A percentile compares a stretch with the other conserved stretches of the same genome.
Evolutionary conservation across 2,329 filamentous ascomycete species (phyloP).

Genomic region (Colletotrichum sp.): DNA sequence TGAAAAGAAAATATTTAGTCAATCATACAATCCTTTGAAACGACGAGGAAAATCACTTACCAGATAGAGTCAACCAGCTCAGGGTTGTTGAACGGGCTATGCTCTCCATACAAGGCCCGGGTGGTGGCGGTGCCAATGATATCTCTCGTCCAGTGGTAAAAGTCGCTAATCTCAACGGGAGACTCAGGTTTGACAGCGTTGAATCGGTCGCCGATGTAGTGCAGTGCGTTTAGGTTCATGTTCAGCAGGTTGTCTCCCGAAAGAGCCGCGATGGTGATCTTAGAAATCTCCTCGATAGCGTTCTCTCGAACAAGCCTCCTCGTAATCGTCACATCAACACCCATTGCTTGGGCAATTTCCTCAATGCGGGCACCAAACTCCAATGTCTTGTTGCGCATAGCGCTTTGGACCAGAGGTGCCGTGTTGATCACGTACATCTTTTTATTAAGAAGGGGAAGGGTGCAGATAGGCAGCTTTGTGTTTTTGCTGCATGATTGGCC

Average conservation of each 20-base stretch:
- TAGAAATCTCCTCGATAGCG: slow-evolving; percentile 34
- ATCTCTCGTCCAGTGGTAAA: slow-evolving; percentile 43
- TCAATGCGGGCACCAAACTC: slow-evolving; percentile 46
- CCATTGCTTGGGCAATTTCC: slow-evolving; percentile 30
- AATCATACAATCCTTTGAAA: neutral
- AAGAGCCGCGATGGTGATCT: slow-evolving; percentile 31
- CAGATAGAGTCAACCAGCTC: neutral
- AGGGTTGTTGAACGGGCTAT: slow-evolving; percentile 41
- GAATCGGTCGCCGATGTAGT: slow-evolving; percentile 34
- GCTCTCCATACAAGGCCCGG: slow-evolving; percentile 44
- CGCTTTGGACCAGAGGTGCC: slow-evolving; percentile 40
- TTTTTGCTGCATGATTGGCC: slow-evolving; percentile 23
- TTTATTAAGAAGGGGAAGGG: slow-evolving; percentile 46
- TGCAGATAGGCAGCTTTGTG: slow-evolving; percentile 40
- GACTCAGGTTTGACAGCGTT: slow-evolving; percentile 22
- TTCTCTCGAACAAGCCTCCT: slow-evolving; percentile 40
- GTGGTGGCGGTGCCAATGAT: slow-evolving; percentile 42
- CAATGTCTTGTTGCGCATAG: slow-evolving; percentile 40
- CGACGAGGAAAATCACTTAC: neutral
- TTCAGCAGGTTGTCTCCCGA: slow-evolving; percentile 35
- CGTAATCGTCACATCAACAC: slow-evolving; percentile 31
- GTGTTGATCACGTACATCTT: slow-evolving; percentile 52
- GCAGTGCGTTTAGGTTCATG: slow-evolving; percentile 40
- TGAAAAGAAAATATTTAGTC: neutral
- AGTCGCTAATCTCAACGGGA: slow-evolving; percentile 26